Percentiles rank a stretch among this genome's conserved stretches.
These are phyloP conservation scores for Babesia ovis DNA, from an alignment of 169 alveolate genomes.

Conservation along the genomic window DNA sequence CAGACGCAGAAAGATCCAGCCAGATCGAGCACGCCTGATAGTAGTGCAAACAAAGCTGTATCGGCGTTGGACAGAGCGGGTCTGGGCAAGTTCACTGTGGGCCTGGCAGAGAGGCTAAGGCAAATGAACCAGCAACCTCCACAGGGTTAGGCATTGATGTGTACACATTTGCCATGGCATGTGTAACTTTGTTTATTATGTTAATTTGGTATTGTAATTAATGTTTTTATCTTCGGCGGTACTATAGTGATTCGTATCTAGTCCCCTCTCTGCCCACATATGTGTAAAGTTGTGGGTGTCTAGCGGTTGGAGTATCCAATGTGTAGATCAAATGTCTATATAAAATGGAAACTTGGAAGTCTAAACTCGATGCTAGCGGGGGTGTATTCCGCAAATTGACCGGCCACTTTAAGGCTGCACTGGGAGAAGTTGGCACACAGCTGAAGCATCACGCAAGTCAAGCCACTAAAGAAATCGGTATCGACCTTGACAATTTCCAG, in stretches of 20 bases:
- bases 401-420: constrained; percentile 56
- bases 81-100: constrained; percentile 3
- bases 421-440: constrained; percentile 68
- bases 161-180: neutral
- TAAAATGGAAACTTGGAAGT: constrained; percentile 15
- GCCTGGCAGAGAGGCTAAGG: constrained; percentile 18
- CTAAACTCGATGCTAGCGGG: constrained; percentile 46
- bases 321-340: neutral
- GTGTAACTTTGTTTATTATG: neutral
- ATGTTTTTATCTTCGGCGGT: neutral
- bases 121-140: constrained; percentile 4
- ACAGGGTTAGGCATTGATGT: constrained; percentile 2
- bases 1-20: neutral
- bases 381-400: constrained; percentile 43
- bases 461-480: constrained; percentile 53
- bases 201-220: neutral
- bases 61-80: constrained; percentile 9
- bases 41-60: neutral
- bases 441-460: constrained; percentile 63
- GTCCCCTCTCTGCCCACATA: neutral
- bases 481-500: constrained; percentile 42
- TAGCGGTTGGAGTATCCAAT: neutral
- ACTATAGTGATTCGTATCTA: neutral
- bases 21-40: neutral
- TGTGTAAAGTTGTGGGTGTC: constrained; percentile 16